These are phyloP conservation scores for Macrophomina phaseolina DNA, from an alignment of 2,329 filamentous ascomycete species.

Conservation along the genomic window DNA sequence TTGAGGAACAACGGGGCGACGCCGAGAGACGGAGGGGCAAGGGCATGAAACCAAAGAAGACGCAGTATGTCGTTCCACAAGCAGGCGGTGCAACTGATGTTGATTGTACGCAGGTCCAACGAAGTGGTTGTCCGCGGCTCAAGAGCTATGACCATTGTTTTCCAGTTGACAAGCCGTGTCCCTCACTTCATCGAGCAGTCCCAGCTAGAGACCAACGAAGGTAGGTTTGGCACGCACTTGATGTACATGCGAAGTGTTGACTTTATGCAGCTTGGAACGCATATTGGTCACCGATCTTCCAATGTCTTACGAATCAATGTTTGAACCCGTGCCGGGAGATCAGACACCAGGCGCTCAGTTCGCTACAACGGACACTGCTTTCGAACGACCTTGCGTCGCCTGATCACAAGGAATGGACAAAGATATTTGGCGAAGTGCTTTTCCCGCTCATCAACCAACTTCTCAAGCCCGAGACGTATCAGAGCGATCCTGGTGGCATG, in stretches of 20 bases:
- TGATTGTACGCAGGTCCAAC: constrained; percentile 60
- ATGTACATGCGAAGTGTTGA: constrained; percentile 25
- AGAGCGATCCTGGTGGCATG: constrained; percentile 90
- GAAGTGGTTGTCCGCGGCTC: constrained; percentile 77
- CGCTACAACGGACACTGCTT: constrained; percentile 82
- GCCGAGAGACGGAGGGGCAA: constrained; percentile 58
- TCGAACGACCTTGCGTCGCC: constrained; percentile 83
- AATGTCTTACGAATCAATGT: constrained; percentile 85
- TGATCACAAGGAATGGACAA: constrained; percentile 89
- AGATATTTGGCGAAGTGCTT: constrained; percentile 91
- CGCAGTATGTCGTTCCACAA: constrained; percentile 56
- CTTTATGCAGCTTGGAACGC: constrained; percentile 79
- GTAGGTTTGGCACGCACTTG: constrained; percentile 51
- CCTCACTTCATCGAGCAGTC: constrained; percentile 90
- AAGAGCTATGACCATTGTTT: constrained; percentile 81
- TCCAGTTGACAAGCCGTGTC: constrained; percentile 79
- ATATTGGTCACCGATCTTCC: constrained; percentile 96
- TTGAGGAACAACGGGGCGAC: constrained; percentile 72
- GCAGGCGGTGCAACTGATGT: neutral
- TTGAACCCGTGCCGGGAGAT: constrained; percentile 94
- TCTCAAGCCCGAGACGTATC: constrained; percentile 93
- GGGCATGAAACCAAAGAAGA: constrained; percentile 57
- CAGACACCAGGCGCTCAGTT: constrained; percentile 84
- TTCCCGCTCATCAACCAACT: constrained; percentile 89
- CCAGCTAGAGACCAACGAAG: constrained; percentile 85